A percentile compares a stretch with the other conserved stretches of the same genome.
Conservation (phyloP, 2,329 filamentous ascomycete genomes). For the Phymatotrichopsis omnivora region DNA sequence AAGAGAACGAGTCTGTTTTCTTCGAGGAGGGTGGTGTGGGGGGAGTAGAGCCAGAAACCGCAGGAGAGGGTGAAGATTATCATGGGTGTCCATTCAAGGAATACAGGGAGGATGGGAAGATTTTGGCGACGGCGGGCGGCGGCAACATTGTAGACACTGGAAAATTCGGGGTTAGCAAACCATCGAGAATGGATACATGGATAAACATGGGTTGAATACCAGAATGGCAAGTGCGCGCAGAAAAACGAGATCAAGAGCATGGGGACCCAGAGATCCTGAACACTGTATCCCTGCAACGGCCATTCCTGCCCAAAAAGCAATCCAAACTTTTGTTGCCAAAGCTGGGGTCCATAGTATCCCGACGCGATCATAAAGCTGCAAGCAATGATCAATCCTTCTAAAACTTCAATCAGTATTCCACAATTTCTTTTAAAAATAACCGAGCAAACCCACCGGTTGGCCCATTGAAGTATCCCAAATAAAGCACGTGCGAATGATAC, state of each 20-base stretch:
- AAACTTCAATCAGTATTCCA: too few relatives aligned
- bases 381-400: slow-evolving; percentile 80
- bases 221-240: slow-evolving; percentile 72
- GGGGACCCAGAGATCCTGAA: slow-evolving; percentile 80
- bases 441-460: slow-evolving; percentile 51
- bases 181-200: neutral
- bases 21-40: slow-evolving; percentile 67
- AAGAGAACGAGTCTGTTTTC: slow-evolving; percentile 88
- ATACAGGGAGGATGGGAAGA: slow-evolving; percentile 68
- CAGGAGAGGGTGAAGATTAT: slow-evolving; percentile 65
- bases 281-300: slow-evolving; percentile 58
- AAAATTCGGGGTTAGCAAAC: neutral
- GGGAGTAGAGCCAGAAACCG: slow-evolving; percentile 78
- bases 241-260: slow-evolving; percentile 57
- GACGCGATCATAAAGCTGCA: slow-evolving; percentile 76
- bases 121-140: slow-evolving; percentile 60
- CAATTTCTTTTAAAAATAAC: too few relatives aligned
- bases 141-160: slow-evolving; percentile 64
- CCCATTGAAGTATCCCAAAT: slow-evolving; percentile 92
- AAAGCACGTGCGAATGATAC: slow-evolving; percentile 95
- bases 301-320: slow-evolving; percentile 54
- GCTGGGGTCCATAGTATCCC: slow-evolving; percentile 74
- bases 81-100: slow-evolving; percentile 92
- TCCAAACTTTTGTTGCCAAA: slow-evolving; percentile 71
- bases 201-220: slow-evolving; percentile 34